Percentiles rank a stretch among this genome's conserved stretches.
Conservation (phyloP, 345 rosid genomes). For the Cardamine occulta region DNA sequence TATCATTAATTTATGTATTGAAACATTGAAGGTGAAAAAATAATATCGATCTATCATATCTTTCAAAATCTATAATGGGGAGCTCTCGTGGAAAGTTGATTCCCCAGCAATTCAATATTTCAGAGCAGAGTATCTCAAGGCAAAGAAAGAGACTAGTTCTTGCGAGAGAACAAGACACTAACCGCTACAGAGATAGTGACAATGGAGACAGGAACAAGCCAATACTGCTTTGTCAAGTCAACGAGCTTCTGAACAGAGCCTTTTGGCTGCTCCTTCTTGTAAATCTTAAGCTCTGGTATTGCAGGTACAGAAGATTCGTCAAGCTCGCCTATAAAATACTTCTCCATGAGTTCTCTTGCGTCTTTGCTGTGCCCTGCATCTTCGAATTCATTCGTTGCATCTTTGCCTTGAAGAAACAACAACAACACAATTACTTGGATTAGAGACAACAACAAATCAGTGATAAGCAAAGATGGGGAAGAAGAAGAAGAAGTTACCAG, state of each 20-base stretch:
- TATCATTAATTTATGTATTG: conserved; percentile 7
- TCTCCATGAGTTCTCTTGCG: conserved; percentile 71
- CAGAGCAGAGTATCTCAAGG: conserved; percentile 20
- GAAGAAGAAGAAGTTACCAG: conserved; percentile 52
- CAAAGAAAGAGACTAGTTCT: conserved; percentile 48
- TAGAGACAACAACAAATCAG: background rate
- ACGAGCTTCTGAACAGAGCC: conserved; percentile 48
- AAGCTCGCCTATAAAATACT: conserved; percentile 77
- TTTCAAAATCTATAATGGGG: conserved; percentile 19
- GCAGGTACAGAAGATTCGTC: conserved; percentile 49
- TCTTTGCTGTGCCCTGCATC: conserved; percentile 82
- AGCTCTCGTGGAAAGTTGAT: conserved; percentile 17
- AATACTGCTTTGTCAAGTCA: conserved; percentile 64
- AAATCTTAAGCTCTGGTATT: conserved; percentile 72
- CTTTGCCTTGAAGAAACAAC: conserved; percentile 59
- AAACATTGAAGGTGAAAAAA: background rate
- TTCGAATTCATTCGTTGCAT: conserved; percentile 85
- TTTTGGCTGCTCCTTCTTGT: conserved; percentile 47
- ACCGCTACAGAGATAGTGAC: conserved; percentile 63
- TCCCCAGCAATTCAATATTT: conserved; percentile 28
- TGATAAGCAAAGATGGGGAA: background rate
- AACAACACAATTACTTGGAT: conserved; percentile 24
- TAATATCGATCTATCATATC: conserved; percentile 14
- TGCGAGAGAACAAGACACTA: conserved; percentile 63
- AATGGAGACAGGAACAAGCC: conserved; percentile 69